phyloP scores from a whole-genome alignment of 441 rosid species.

The Pelargonium australe region DNA sequence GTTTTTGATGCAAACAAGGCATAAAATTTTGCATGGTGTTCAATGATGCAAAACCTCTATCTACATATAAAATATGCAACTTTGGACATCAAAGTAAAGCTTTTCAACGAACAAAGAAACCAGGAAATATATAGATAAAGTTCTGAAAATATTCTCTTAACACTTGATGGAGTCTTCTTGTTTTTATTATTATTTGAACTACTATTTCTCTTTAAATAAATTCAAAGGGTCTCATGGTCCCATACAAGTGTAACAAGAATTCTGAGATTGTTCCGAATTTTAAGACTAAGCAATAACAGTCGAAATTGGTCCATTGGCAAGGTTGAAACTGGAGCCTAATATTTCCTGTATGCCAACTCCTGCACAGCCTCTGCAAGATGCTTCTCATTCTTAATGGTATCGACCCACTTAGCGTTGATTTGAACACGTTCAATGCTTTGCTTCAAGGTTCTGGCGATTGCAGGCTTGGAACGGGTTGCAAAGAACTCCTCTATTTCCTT shows the following conservation, averaged over 20 bases:
- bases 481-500: conserved; percentile 83
- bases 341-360: conserved; percentile 49
- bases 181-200: not conserved
- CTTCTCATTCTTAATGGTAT: conserved; percentile 54
- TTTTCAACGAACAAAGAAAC: too few species aligned
- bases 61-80: too few species aligned
- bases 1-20: too few species aligned
- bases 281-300: not conserved
- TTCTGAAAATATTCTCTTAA: too few species aligned
- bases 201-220: not conserved
- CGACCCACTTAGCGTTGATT: conserved; percentile 79
- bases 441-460: conserved; percentile 83
- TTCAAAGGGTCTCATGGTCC: too few species aligned
- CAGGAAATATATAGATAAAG: too few species aligned
- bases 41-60: too few species aligned
- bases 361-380: conserved; percentile 40
- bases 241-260: too few species aligned
- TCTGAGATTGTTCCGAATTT: not conserved
- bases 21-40: too few species aligned
- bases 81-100: too few species aligned
- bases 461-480: conserved; percentile 45
- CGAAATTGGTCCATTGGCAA: not conserved
- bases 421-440: conserved; percentile 76
- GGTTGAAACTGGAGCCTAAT: conserved; percentile 16
- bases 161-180: too few species aligned